phyloP scores from a whole-genome alignment of 2,329 filamentous ascomycete genomes.

The Epichloe gansuensis region DNA sequence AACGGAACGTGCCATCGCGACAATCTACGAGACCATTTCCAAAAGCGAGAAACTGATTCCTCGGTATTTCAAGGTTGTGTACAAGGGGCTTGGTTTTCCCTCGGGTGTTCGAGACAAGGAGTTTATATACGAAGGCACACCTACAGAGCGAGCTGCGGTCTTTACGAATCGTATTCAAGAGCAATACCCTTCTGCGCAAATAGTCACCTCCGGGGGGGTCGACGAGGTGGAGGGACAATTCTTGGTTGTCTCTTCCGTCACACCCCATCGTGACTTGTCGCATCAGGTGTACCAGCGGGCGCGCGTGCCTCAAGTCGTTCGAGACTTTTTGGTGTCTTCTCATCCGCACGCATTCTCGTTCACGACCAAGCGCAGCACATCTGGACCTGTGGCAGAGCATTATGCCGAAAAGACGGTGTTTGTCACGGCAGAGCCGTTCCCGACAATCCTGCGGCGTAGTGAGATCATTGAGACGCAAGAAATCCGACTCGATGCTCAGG shows the following conservation, averaged over 20 bases:
- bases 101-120: slow-evolving; percentile 72
- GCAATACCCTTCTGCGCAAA: slow-evolving; percentile 74
- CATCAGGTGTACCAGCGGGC: slow-evolving; percentile 81
- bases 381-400: slow-evolving; percentile 57
- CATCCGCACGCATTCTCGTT: slow-evolving; percentile 69
- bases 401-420: slow-evolving; percentile 76
- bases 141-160: slow-evolving; percentile 61
- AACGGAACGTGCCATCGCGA: slow-evolving; percentile 79
- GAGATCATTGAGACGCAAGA: slow-evolving; percentile 64
- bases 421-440: slow-evolving; percentile 74
- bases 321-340: slow-evolving; percentile 75
- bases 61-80: slow-evolving; percentile 84
- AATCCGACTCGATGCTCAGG: slow-evolving; percentile 56
- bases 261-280: slow-evolving; percentile 64
- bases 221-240: slow-evolving; percentile 87
- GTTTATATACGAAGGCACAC: slow-evolving; percentile 77
- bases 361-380: slow-evolving; percentile 57
- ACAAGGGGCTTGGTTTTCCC: slow-evolving; percentile 82
- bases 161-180: slow-evolving; percentile 90
- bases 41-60: slow-evolving; percentile 68
- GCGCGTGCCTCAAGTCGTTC: slow-evolving; percentile 67
- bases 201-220: slow-evolving; percentile 56
- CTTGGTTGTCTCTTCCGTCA: slow-evolving; percentile 68
- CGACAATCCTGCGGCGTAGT: slow-evolving; percentile 77
- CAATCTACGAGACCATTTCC: slow-evolving; percentile 77